Evolutionary conservation across 257 asterid species (phyloP).

Genomic region (Striga asiatica): DNA sequence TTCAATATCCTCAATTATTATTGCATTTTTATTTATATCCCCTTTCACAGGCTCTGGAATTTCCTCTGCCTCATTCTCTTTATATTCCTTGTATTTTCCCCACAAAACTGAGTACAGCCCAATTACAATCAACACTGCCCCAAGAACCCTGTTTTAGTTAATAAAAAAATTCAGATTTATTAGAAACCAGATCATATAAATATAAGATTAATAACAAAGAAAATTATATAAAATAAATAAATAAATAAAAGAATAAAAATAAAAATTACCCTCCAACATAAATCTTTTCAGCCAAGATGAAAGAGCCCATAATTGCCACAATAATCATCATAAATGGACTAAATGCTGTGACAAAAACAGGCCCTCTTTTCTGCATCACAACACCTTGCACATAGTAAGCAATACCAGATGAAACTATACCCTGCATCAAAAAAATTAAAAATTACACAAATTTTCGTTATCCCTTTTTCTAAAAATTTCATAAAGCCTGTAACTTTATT

Average conservation of each 20-base stretch:
- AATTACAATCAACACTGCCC: constrained; percentile 40
- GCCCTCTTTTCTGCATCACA: constrained; percentile 53
- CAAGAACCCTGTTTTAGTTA: constrained; percentile 28
- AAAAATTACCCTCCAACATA: constrained; percentile 46
- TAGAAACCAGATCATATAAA: neutral
- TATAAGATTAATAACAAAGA: neutral
- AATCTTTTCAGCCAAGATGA: constrained; percentile 44
- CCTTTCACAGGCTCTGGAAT: constrained; percentile 24
- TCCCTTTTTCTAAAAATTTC: neutral
- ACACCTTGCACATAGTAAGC: constrained; percentile 59
- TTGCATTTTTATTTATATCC: constrained; percentile 14
- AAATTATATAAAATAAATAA: too few species aligned
- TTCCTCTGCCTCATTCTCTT: constrained; percentile 28
- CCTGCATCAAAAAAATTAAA: constrained; percentile 19
- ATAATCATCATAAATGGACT: constrained; percentile 53
- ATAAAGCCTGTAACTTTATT: too few species aligned
- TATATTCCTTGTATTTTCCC: constrained; percentile 45
- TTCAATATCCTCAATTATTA: constrained; percentile 40
- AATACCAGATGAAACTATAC: constrained; percentile 46
- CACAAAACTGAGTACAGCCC: constrained; percentile 46
- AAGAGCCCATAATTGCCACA: constrained; percentile 51
- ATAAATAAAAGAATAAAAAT: neutral
- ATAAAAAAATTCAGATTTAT: neutral
- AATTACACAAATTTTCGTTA: neutral
- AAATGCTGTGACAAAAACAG: constrained; percentile 56